Evolutionary conservation across 768 basidiomycete species (phyloP).

Genomic region (Suillus lakei): DNA sequence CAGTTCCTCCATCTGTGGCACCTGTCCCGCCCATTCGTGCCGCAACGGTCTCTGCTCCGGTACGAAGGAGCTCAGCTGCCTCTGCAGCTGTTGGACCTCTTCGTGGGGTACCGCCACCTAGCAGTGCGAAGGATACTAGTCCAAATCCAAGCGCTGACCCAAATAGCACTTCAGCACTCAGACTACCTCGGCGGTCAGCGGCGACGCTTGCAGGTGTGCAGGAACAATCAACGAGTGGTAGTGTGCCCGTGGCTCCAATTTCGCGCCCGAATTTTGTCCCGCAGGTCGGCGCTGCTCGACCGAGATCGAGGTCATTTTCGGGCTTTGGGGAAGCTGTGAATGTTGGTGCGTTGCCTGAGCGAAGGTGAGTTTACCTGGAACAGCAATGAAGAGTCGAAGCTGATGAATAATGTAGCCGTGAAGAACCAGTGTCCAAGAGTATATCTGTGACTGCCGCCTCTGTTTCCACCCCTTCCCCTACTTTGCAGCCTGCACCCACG

Average conservation of each 20-base stretch:
- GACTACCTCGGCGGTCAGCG: conserved; percentile 25
- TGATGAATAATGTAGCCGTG: conserved; percentile 20
- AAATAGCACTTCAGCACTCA: conserved; percentile 4
- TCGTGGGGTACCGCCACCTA: background rate
- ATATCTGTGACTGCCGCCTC: background rate
- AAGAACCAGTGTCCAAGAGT: conserved; percentile 25
- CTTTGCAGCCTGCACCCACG: background rate
- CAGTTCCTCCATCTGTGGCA: background rate
- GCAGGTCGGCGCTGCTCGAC: conserved; percentile 50
- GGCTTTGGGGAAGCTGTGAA: conserved; percentile 54
- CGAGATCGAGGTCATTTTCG: conserved; percentile 76
- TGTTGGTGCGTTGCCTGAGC: conserved; percentile 6
- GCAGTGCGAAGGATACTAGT: background rate
- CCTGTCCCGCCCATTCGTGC: conserved; percentile 27
- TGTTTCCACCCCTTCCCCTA: background rate
- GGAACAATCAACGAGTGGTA: conserved; percentile 3
- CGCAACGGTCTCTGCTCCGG: conserved; percentile 37
- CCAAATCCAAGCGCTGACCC: background rate
- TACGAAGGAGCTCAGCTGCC: conserved; percentile 20
- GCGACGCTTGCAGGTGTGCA: conserved; percentile 5
- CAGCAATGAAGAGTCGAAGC: conserved; percentile 10
- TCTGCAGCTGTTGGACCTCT: background rate
- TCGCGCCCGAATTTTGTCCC: conserved; percentile 72
- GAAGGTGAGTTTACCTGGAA: conserved; percentile 22
- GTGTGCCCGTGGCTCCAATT: conserved; percentile 31